Conservation (phyloP, 1,139 yeast species). For the Suhomyces wounanorum region DNA sequence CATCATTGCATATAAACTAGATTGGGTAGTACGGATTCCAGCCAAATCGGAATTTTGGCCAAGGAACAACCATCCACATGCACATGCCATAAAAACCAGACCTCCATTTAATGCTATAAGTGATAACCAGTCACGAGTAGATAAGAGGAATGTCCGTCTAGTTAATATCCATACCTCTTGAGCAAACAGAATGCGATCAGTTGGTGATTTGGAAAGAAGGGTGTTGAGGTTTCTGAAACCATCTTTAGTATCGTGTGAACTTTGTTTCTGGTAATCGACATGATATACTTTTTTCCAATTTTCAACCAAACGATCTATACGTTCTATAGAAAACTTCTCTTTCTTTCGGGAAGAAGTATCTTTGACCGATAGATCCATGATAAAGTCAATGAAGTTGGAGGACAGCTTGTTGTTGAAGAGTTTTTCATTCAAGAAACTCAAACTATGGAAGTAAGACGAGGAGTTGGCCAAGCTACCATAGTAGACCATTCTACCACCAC, state of each 20-base stretch:
- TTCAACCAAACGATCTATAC: conserved; percentile 20
- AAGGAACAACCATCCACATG: conserved; percentile 27
- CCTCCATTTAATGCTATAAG: conserved; percentile 25
- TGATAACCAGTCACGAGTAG: conserved; percentile 21
- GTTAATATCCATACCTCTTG: conserved; percentile 23
- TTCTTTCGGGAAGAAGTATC: conserved; percentile 21
- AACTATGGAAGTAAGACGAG: conserved; percentile 19
- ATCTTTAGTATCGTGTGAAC: conserved; percentile 11
- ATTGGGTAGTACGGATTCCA: conserved; percentile 25
- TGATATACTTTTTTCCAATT: conserved; percentile 17
- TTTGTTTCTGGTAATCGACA: neutral
- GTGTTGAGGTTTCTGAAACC: conserved; percentile 14
- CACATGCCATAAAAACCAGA: conserved; percentile 18
- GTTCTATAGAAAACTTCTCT: conserved; percentile 18
- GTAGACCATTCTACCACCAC: conserved; percentile 28
- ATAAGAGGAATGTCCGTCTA: conserved; percentile 20
- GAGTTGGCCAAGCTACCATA: conserved; percentile 23
- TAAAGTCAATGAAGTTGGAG: conserved; percentile 17
- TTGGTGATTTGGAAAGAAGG: conserved; percentile 16
- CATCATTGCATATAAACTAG: conserved; percentile 24
- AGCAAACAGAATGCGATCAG: conserved; percentile 19
- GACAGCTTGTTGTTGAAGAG: conserved; percentile 8
- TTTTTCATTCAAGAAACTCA: conserved; percentile 10
- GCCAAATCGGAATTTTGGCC: conserved; percentile 21
- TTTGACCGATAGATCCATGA: conserved; percentile 26